A percentile compares a stretch with the other conserved stretches of the same genome.
phyloP scores from a whole-genome alignment of 2,329 filamentous ascomycete species.

The Penicillium sp. region DNA sequence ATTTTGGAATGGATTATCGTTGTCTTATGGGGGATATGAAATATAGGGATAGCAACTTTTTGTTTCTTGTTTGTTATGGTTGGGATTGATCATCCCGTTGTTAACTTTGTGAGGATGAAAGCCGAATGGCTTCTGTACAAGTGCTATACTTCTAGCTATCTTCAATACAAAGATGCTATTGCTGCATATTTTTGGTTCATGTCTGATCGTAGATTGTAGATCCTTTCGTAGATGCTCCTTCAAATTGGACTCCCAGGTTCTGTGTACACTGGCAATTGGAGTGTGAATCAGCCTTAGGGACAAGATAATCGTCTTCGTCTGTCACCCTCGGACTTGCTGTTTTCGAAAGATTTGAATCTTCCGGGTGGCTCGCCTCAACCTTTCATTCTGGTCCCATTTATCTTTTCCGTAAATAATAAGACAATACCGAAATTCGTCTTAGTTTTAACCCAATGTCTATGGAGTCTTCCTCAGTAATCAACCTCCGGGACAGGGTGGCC shows the following conservation, averaged over 20 bases:
- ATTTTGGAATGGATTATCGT: constrained; percentile 9
- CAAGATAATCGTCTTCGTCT: too few relatives aligned
- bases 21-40: neutral
- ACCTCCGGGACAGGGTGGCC: neutral
- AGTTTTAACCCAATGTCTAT: too few relatives aligned
- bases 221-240: neutral
- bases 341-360: too few relatives aligned
- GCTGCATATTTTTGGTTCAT: neutral
- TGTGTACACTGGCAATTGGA: neutral
- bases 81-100: constrained; percentile 11
- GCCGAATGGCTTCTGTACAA: constrained; percentile 28
- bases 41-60: constrained; percentile 8
- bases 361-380: too few relatives aligned
- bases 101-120: constrained; percentile 13
- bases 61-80: constrained; percentile 6
- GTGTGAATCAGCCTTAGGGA: too few relatives aligned
- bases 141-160: constrained; percentile 19
- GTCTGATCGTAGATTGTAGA: neutral
- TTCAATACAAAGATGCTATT: constrained; percentile 25
- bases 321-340: too few relatives aligned
- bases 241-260: neutral
- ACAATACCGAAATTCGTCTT: too few relatives aligned
- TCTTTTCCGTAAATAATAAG: too few relatives aligned
- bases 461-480: neutral
- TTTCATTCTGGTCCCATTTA: too few relatives aligned